Percentiles rank a stretch among this genome's conserved stretches.
Conservation (phyloP, 352 stramenopile species). For the Globisporangium lucens region DNA sequence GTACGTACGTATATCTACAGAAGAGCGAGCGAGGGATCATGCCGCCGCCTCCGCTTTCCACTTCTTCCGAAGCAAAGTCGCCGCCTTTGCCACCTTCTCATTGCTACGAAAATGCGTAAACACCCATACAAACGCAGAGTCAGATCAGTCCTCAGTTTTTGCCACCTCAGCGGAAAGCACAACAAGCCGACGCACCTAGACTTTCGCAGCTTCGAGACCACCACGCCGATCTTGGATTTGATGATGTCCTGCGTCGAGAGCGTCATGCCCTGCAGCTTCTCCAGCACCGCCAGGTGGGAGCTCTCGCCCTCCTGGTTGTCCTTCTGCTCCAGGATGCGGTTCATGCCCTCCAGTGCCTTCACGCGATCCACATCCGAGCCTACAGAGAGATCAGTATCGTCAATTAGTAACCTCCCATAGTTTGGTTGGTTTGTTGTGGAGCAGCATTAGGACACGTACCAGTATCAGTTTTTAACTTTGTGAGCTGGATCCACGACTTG, state of each 20-base stretch:
- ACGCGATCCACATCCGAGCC: slow-evolving; percentile 27
- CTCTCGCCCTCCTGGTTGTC: slow-evolving; percentile 32
- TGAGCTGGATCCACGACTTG: slow-evolving; percentile 69
- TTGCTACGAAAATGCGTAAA: slow-evolving; percentile 58
- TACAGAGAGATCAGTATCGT: neutral
- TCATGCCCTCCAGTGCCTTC: slow-evolving; percentile 51
- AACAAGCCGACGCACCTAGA: slow-evolving; percentile 36
- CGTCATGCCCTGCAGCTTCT: slow-evolving; percentile 62
- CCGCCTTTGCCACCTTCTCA: slow-evolving; percentile 53
- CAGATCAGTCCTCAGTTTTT: slow-evolving; percentile 4
- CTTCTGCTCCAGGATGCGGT: slow-evolving; percentile 48
- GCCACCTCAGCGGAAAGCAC: neutral
- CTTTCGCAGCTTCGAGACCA: slow-evolving; percentile 76
- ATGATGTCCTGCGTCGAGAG: slow-evolving; percentile 76
- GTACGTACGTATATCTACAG: slow-evolving; percentile 4
- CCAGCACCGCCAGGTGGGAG: slow-evolving; percentile 37
- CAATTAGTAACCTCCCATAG: neutral
- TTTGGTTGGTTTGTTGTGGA: neutral
- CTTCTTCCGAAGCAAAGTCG: slow-evolving; percentile 69
- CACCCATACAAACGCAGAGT: slow-evolving; percentile 31
- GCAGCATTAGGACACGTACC: slow-evolving; percentile 6
- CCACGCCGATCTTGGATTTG: slow-evolving; percentile 71
- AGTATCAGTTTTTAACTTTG: slow-evolving; percentile 36
- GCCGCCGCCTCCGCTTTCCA: slow-evolving; percentile 63
- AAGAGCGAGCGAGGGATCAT: slow-evolving; percentile 9